Evolutionary conservation across 805 yeast genomes (phyloP), one percentile per base, ranked within the genome.

Genomic region (Scheffersomyces amazonensis): DNA sequence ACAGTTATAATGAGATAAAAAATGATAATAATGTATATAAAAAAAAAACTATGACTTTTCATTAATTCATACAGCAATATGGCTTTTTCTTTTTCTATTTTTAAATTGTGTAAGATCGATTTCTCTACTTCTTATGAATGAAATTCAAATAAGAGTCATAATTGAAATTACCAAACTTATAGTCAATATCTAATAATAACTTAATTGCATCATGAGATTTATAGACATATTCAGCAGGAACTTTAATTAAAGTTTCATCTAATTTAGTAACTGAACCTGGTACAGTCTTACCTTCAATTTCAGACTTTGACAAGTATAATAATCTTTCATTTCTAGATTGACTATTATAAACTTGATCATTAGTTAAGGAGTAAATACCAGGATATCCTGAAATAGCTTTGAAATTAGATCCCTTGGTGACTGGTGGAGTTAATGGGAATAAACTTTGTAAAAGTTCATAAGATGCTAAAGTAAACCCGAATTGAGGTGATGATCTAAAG

Each of bases 391-490:
- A 56, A 42, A 65, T 59, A 24, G 72, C 63, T 46, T 66, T 69
- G 48, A 67, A 69, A 49, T 64, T 67, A 20, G 74, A 68, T 35
- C 63, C 69, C 36, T 55, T 61, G 35, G 74, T 66, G 42, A 61
- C 57, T 30, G 73, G 70, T 28, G 75, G 73, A 63, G 69, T 80
- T 47, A 84, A 75, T 33, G 96, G 96, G 64, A 88, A 70, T 52
- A 82, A 53, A 34, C 73, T 77, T 60, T 91, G 96, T 62, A 91
- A 81, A 23, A 93, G 63, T 64, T 91, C 99, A 65, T 93, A 91
- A 18, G 96, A 90, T n/a, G 98, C 98, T 53, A 91, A 75, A 5
- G 99, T 91, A 66, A 90, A 90, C 39, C 98, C 99, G 62, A 91
- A 91, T 64, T 91, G 99, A 6, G 99, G 99, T 1, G 97, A 89